Conservation (phyloP, 169 alveolate species). For the Plasmodium gallinaceum region DNA sequence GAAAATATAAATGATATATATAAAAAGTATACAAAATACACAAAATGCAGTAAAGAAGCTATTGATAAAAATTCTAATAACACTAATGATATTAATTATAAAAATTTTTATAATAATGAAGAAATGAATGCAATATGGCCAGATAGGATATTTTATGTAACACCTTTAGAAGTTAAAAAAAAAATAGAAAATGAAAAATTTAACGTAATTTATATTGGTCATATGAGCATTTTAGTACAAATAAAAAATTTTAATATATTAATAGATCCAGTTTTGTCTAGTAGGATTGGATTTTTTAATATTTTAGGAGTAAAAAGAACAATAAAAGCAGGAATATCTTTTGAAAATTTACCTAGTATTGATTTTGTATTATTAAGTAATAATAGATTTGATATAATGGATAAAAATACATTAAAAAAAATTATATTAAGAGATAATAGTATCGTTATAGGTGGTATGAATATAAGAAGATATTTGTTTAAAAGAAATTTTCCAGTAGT, state of each 20-base stretch:
- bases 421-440: constrained; percentile 72
- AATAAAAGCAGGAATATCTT: constrained; percentile 62
- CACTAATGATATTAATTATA: neutral
- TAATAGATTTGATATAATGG: constrained; percentile 76
- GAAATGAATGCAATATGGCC: constrained; percentile 75
- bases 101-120: neutral
- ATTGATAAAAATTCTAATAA: neutral
- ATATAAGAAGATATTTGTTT: constrained; percentile 62
- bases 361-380: constrained; percentile 74
- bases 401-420: constrained; percentile 36
- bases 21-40: too few relatives aligned
- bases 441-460: constrained; percentile 74
- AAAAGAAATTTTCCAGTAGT: constrained; percentile 74
- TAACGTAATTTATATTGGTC: constrained; percentile 74
- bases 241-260: constrained; percentile 50
- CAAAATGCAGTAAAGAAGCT: neutral
- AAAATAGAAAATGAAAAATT: constrained; percentile 31
- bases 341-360: constrained; percentile 66
- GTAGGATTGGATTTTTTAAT: constrained; percentile 48
- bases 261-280: constrained; percentile 73
- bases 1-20: neutral
- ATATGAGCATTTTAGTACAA: constrained; percentile 72
- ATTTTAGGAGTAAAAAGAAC: constrained; percentile 57
- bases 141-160: constrained; percentile 44
- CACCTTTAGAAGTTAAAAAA: constrained; percentile 52